Evolutionary conservation across 345 rosid species (phyloP).

Genomic region (Camelina neglecta): DNA sequence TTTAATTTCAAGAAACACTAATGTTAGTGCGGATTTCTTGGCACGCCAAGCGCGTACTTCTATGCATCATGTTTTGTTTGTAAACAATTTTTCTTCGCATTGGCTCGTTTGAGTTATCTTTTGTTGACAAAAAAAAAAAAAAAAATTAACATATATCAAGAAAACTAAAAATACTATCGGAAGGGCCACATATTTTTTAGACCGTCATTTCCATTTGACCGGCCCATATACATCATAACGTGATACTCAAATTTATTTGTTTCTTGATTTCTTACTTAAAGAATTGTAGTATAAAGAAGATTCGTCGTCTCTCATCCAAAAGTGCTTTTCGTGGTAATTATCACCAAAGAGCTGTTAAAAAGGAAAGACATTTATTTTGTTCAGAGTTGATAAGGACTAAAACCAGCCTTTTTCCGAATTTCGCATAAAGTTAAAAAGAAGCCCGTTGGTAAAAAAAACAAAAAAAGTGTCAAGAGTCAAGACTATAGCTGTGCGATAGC

Average conservation of each 20-base stretch:
- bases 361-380: neutral
- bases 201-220: neutral
- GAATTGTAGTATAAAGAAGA: neutral
- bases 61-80: too few relatives aligned
- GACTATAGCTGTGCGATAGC: neutral
- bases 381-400: neutral
- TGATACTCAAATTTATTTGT: neutral
- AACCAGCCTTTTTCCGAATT: constrained; percentile 1
- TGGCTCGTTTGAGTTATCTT: too few relatives aligned
- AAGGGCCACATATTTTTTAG: neutral
- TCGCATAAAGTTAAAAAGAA: constrained; percentile 21
- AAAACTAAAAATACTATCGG: neutral
- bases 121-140: too few relatives aligned
- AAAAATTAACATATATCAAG: too few relatives aligned
- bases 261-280: neutral
- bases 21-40: too few relatives aligned
- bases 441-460: neutral
- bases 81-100: too few relatives aligned
- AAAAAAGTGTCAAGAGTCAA: neutral
- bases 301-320: constrained; percentile 17
- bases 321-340: constrained; percentile 25
- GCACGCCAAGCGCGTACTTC: too few relatives aligned
- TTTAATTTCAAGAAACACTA: too few relatives aligned
- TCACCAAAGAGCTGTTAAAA: neutral
- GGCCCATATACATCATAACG: neutral